Percentiles rank a stretch among this genome's conserved stretches.
phyloP scores from a whole-genome alignment of 164 flowering plant species.

The Vitis vinifera region DNA sequence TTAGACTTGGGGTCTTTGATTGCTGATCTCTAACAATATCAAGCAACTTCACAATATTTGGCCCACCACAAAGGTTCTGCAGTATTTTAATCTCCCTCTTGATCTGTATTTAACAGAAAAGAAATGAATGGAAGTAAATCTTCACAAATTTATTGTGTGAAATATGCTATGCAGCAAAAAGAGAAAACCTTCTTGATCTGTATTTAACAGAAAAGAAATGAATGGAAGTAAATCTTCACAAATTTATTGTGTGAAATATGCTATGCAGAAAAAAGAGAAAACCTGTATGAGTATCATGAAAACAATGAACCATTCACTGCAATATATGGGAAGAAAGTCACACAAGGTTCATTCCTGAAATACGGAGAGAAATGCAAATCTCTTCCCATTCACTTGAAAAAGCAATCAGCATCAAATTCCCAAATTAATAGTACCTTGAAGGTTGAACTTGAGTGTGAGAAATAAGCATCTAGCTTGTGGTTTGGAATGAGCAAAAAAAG shows the following conservation, averaged over 20 bases:
- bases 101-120: constrained; percentile 54
- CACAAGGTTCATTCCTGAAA: too few relatives aligned
- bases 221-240: background rate
- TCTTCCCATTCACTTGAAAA: too few relatives aligned
- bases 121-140: background rate
- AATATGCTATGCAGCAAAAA: too few relatives aligned
- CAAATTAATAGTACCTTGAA: too few relatives aligned
- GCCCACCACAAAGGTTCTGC: constrained; percentile 97
- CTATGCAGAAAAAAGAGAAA: background rate
- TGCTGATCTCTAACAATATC: constrained; percentile 99
- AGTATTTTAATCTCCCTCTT: constrained; percentile 95
- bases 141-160: background rate
- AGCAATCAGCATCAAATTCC: too few relatives aligned
- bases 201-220: constrained; percentile 14
- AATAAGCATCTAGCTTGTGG: too few relatives aligned
- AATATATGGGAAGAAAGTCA: too few relatives aligned
- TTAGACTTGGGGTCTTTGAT: constrained; percentile 94
- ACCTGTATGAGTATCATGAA: background rate
- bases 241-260: background rate
- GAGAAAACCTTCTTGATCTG: constrained; percentile 82
- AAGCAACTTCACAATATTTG: constrained; percentile 92
- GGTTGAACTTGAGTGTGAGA: too few relatives aligned
- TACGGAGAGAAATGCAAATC: too few relatives aligned
- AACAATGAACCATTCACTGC: background rate
- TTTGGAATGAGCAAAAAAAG: too few relatives aligned